These are phyloP conservation scores for Diaporthe batatas DNA, from an alignment of 2,329 filamentous ascomycete genomes.

Conservation along the genomic window DNA sequence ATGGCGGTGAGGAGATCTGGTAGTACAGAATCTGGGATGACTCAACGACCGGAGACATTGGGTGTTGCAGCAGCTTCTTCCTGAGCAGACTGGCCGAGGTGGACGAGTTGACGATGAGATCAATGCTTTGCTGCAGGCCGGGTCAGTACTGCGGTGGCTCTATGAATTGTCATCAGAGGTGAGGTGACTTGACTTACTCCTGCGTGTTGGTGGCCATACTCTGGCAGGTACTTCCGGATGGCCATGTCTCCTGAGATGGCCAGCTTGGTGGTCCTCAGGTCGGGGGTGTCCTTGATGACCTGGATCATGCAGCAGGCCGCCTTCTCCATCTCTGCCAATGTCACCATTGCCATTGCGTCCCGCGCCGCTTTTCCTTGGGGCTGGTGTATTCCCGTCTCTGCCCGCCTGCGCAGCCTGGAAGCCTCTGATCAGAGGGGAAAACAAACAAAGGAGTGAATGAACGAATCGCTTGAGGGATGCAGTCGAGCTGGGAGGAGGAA, in stretches of 20 bases:
- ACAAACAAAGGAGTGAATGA: background rate
- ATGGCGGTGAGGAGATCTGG: conserved; percentile 24
- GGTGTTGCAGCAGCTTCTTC: conserved; percentile 42
- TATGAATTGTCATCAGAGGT: too few species aligned
- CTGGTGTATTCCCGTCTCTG: conserved; percentile 4
- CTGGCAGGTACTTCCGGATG: conserved; percentile 36
- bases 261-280: conserved; percentile 40
- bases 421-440: background rate
- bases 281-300: conserved; percentile 42
- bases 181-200: conserved; percentile 25
- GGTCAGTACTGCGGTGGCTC: conserved; percentile 11
- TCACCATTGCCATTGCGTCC: conserved; percentile 36
- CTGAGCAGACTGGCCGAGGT: conserved; percentile 41
- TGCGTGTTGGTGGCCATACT: conserved; percentile 34
- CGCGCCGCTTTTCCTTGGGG: conserved; percentile 13
- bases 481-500: background rate
- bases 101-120: conserved; percentile 40
- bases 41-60: conserved; percentile 39
- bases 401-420: conserved; percentile 29
- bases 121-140: conserved; percentile 37
- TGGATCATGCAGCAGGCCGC: conserved; percentile 40
- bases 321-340: conserved; percentile 38
- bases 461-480: background rate
- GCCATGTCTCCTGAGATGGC: conserved; percentile 41
- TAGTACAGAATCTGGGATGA: conserved; percentile 40